Evolutionary conservation across 2,329 filamentous ascomycete genomes (phyloP).

Genomic region (Exophiala aquamarina): DNA sequence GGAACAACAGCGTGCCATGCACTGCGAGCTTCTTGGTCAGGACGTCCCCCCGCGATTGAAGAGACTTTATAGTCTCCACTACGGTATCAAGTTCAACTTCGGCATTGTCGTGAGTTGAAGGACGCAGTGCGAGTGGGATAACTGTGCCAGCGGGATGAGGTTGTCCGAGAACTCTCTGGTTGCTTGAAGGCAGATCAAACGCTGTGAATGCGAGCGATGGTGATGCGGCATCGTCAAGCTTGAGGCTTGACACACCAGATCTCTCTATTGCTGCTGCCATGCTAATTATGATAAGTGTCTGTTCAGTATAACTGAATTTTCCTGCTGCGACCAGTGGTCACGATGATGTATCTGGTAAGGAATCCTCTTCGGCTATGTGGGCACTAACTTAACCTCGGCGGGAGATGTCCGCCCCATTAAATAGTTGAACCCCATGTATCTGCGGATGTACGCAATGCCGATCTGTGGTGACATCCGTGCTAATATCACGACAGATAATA

Average conservation of each 20-base stretch:
- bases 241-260: slow-evolving; percentile 16
- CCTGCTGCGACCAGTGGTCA: no score
- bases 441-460: not conserved
- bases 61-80: slow-evolving; percentile 38
- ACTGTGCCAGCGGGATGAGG: slow-evolving; percentile 41
- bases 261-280: slow-evolving; percentile 16
- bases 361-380: no score
- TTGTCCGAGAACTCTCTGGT: slow-evolving; percentile 41
- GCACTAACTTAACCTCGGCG: no score
- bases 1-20: slow-evolving; percentile 50
- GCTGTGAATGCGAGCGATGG: slow-evolving; percentile 36
- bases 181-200: slow-evolving; percentile 41
- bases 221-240: slow-evolving; percentile 23
- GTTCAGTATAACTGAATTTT: no score
- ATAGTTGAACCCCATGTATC: no score
- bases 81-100: slow-evolving; percentile 34
- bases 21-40: slow-evolving; percentile 44
- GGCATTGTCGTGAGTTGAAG: slow-evolving; percentile 27
- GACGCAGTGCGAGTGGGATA: slow-evolving; percentile 42
- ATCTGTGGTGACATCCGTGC: slow-evolving; percentile 1
- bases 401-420: no score
- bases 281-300: not conserved
- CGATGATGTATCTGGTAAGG: no score
- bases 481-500: not conserved
- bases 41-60: slow-evolving; percentile 36